Base-by-base conservation (phyloP, 257 asterid species). In the Solanum ossicruentum region DNA sequence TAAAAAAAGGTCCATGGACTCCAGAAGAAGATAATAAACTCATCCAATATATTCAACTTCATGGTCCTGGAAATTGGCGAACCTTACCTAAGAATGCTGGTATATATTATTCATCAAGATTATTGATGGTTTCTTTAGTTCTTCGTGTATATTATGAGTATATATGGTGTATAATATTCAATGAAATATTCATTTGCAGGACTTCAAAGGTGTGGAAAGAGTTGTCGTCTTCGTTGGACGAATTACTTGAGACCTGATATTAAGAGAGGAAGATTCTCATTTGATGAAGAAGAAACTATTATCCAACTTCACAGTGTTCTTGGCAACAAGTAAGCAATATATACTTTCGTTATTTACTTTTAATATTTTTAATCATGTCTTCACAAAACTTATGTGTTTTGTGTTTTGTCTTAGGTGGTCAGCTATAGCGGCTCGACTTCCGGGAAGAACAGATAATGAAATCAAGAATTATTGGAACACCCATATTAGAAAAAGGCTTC, bases 1-100 rank as follows among this genome's bases (percentile, higher is more conserved):
- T 94, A n/a, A 94, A 94, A 85, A 94, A 94, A 89, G 98, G 98
- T 52, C 98, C 98, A 18, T 94, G 98, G 98, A 94, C 97, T 17
- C 87, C 91, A 0, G 98, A 94, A 65, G 98, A 94, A 85, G 98
- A 94, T 84, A 84, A 15, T 18, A 91, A 92, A 85, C 98, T 94
- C 88, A 87, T 78, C 83, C 88, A 89, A 5, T 82, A 91, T 20
- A 90, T 94, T 58, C 93, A 93, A 56, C 41, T 63, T 6, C 93
- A 94, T 71, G 98, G 97, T 55, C 93, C 97, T 8, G 95, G 97
- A 18, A 93, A 92, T 65, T 94, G 98, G 98, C 84, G 98, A 87
- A 84, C 87, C 73, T 94, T 94, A 16, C 98, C 98, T 0, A 94
- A 90, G 61, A 92, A 91, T 89, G 97, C 97, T 18, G 98, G 98